Base-by-base conservation (phyloP, 2,329 filamentous ascomycete species). In the Leptographium procerum region DNA sequence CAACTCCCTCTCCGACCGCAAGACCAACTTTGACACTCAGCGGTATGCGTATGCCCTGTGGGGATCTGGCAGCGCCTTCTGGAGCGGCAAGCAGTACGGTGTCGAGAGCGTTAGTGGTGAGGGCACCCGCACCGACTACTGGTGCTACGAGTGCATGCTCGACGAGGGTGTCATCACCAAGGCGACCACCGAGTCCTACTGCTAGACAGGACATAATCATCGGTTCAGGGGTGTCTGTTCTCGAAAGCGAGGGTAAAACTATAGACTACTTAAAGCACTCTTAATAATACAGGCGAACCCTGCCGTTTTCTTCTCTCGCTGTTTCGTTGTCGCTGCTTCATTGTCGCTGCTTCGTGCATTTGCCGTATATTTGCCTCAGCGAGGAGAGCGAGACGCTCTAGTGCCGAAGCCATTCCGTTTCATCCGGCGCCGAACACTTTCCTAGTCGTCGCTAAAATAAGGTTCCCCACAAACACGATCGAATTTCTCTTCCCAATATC, bases 71-170 rank as follows among this genome's bases (percentile, higher is more conserved):
- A 56, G 57, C 16, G 52, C 57, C 19, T 59, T 59, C 28, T 59
- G 57, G 57, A 59, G 53, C 34, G 34, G 16, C 26, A 47, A 24
- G n/a, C 57, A 59, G 47, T 56, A 29, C n/a, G 57, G 57, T 26
- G 22, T n/a, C 19, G 57, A 56, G 45, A 16, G 16, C 10, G 53
- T 56, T 16, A 34, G 13, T 6, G 57, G 53, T 33, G 57, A 56
- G 36, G 52, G 53, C 53, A 56, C 36, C 22, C 57, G 53, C 53
- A 34, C 26, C 29, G 26, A 56, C 48, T 59, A 59, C 57, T 59
- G 57, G 57, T 56, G 57, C 57, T 59, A 56, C 53, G 57, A 59
- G 47, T 56, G 53, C 47, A 45, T 56, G 57, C n/a, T 59, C 16
- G 53, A 56, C 4, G 53, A 59, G 2, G 57, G 57, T 14, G 57